Conservation (phyloP, 257 asterid species). For the Scutellaria galericulata region DNA sequence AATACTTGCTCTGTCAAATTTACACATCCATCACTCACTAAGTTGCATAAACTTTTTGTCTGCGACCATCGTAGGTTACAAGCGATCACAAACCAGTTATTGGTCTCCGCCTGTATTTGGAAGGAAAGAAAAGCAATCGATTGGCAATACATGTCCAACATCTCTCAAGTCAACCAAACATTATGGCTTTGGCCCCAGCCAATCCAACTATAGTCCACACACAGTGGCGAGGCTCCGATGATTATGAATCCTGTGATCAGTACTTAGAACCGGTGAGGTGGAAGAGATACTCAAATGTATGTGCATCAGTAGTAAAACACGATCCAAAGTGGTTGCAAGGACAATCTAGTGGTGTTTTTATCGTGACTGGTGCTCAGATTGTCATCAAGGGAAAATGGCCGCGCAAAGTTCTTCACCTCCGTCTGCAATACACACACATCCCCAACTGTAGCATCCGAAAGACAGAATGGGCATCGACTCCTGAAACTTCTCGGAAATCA, state of each 20-base stretch:
- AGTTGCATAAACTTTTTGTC: conserved; percentile 21
- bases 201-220: conserved; percentile 40
- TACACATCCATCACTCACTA: conserved; percentile 11
- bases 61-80: conserved; percentile 56
- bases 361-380: conserved; percentile 92
- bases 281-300: conserved; percentile 77
- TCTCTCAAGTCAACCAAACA: conserved; percentile 84
- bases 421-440: conserved; percentile 71
- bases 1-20: not conserved
- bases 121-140: conserved; percentile 87
- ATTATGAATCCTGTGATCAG: conserved; percentile 62
- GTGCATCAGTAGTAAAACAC: conserved; percentile 76
- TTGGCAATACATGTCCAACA: conserved; percentile 89
- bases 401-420: conserved; percentile 80
- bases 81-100: conserved; percentile 80
- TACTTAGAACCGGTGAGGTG: conserved; percentile 87
- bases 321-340: conserved; percentile 75
- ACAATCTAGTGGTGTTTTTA: conserved; percentile 61
- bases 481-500: conserved; percentile 73
- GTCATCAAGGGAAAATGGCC: conserved; percentile 92
- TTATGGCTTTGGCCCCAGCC: conserved; percentile 50
- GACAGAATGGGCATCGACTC: conserved; percentile 91
- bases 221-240: conserved; percentile 96
- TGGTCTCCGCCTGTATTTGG: conserved; percentile 86
- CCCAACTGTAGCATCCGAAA: conserved; percentile 79